Conservation (phyloP, 805 yeast genomes). For the Candida koratica region DNA sequence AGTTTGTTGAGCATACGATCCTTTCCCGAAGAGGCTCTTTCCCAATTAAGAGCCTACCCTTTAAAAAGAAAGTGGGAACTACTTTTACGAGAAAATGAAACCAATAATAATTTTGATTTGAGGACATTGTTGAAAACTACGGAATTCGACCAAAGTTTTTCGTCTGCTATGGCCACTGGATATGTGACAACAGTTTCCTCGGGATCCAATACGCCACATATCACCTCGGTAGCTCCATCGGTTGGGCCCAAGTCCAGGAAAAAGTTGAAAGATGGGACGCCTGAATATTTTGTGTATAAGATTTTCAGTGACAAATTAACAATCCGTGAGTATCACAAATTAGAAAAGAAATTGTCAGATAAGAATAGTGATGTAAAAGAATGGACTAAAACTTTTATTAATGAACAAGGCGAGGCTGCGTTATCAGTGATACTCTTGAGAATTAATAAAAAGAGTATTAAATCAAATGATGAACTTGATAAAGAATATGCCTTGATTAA, state of each 20-base stretch:
- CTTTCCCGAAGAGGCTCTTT: slow-evolving; percentile 33
- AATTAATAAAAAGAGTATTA: slow-evolving; percentile 39
- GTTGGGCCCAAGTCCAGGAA: slow-evolving; percentile 1
- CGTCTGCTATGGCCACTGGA: no score
- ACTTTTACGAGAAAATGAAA: slow-evolving; percentile 37
- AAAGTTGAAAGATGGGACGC: slow-evolving; percentile 35
- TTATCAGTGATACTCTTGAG: slow-evolving; percentile 36
- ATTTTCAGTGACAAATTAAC: slow-evolving; percentile 33
- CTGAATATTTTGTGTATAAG: slow-evolving; percentile 39
- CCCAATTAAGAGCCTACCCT: slow-evolving; percentile 29
- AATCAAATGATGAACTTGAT: slow-evolving; percentile 43
- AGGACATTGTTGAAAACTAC: slow-evolving; percentile 14
- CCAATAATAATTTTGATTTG: slow-evolving; percentile 35
- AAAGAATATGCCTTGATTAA: slow-evolving; percentile 35
- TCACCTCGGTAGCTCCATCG: no score
- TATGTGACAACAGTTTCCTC: not conserved
- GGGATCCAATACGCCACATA: not conserved
- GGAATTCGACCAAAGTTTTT: not conserved
- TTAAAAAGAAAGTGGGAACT: slow-evolving; percentile 42
- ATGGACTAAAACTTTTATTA: slow-evolving; percentile 33
- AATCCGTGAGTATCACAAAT: slow-evolving; percentile 30
- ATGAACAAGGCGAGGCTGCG: slow-evolving; percentile 43
- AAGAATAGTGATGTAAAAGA: slow-evolving; percentile 18
- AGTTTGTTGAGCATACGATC: slow-evolving; percentile 34
- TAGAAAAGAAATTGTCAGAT: slow-evolving; percentile 29